These are phyloP conservation scores for Cyberlindnera lachancei DNA, from an alignment of 805 yeast genomes.

Conservation along the genomic window DNA sequence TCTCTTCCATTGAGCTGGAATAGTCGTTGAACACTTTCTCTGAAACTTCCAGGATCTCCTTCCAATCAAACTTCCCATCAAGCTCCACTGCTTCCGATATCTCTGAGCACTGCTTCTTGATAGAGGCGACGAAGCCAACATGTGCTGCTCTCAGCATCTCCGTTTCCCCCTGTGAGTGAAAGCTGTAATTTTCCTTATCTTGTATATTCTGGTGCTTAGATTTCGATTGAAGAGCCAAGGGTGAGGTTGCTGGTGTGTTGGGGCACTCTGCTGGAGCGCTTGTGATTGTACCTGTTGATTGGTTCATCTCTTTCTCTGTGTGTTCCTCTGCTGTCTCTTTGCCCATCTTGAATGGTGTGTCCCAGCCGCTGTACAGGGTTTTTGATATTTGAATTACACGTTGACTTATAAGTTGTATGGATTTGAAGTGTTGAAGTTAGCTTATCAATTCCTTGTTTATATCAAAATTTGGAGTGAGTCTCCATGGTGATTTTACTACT, in stretches of 20 bases:
- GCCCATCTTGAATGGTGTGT: too few species aligned
- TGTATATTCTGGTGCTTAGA: too few species aligned
- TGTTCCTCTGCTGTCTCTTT: not conserved
- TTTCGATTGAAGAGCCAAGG: not conserved
- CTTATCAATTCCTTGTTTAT: too few species aligned
- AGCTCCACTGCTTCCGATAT: constrained; percentile 1
- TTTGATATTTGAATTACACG: not conserved
- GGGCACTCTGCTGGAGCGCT: not conserved
- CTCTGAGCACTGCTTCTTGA: constrained; percentile 1
- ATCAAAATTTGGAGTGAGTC: too few species aligned
- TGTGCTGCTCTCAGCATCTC: too few species aligned
- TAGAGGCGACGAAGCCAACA: not conserved
- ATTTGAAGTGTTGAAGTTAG: too few species aligned
- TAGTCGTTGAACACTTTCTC: constrained; percentile 17
- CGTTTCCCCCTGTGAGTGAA: too few species aligned
- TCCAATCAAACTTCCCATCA: constrained; percentile 1
- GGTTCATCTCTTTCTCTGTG: not conserved
- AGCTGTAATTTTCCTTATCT: too few species aligned
- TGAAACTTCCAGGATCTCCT: constrained; percentile 7
- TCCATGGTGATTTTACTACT: too few species aligned
- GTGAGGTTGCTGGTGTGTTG: not conserved
- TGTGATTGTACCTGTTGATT: not conserved
- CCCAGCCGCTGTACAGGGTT: too few species aligned
- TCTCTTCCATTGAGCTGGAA: constrained; percentile 14
- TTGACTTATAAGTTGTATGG: too few species aligned